Percentiles rank a stretch among this genome's conserved stretches.
phyloP scores from a whole-genome alignment of 2,329 filamentous ascomycete genomes.

The Piedraia hortae region DNA sequence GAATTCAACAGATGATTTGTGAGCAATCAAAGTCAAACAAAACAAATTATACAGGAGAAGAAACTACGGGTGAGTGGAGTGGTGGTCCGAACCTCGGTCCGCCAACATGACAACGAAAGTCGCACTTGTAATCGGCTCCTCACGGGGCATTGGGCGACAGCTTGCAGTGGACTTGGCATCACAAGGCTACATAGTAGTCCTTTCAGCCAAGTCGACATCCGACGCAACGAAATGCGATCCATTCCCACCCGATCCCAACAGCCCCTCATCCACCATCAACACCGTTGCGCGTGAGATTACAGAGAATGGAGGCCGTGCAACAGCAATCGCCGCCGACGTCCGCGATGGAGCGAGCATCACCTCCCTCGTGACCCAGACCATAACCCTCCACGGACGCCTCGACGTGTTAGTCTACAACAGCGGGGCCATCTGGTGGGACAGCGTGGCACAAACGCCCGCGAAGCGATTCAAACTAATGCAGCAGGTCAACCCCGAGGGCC shows the following conservation, averaged over 20 bases:
- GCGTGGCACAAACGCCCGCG: slow-evolving; percentile 38
- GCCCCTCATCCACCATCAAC: slow-evolving; percentile 44
- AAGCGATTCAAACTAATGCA: slow-evolving; percentile 36
- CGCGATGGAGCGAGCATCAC: slow-evolving; percentile 34
- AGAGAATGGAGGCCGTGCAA: slow-evolving; percentile 33
- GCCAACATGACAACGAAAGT: no score
- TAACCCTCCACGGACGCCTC: slow-evolving; percentile 29
- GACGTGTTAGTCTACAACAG: slow-evolving; percentile 62
- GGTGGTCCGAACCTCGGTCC: no score
- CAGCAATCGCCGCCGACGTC: slow-evolving; percentile 42
- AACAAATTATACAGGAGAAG: no score
- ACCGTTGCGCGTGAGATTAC: slow-evolving; percentile 52
- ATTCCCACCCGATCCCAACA: slow-evolving; percentile 56
- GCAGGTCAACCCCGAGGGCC: slow-evolving; percentile 42
- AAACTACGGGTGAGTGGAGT: no score
- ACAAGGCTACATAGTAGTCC: slow-evolving; percentile 48
- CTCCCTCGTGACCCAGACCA: slow-evolving; percentile 28
- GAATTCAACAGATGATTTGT: no score
- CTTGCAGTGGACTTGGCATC: slow-evolving; percentile 50
- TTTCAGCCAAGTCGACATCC: slow-evolving; percentile 49
- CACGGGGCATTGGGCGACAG: slow-evolving; percentile 49
- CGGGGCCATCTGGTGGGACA: slow-evolving; percentile 49
- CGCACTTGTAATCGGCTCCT: slow-evolving; percentile 10
- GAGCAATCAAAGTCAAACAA: no score
- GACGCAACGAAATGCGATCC: slow-evolving; percentile 27